Conservation (phyloP, 306 rosid species). For the Chamaecrista fasciculata region DNA sequence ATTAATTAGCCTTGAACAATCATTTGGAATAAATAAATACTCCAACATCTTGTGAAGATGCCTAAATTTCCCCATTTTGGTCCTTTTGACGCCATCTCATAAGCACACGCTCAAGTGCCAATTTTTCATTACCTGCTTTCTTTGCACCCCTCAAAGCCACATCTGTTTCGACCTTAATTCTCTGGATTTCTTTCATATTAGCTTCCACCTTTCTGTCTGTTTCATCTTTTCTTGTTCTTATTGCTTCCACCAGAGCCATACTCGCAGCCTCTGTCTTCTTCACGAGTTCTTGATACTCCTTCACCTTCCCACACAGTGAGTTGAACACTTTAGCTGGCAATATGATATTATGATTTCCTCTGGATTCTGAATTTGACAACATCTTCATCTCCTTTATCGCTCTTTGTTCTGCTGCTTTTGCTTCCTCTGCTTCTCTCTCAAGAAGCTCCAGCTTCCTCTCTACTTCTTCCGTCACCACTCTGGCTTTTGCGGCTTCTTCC, state of each 20-base stretch:
- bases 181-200: slow-evolving; percentile 59
- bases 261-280: slow-evolving; percentile 51
- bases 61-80: slow-evolving; percentile 23
- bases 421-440: slow-evolving; percentile 52
- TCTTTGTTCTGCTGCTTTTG: slow-evolving; percentile 56
- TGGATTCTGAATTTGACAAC: slow-evolving; percentile 30
- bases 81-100: slow-evolving; percentile 48
- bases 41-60: slow-evolving; percentile 16
- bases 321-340: slow-evolving; percentile 49
- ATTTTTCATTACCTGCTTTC: slow-evolving; percentile 63
- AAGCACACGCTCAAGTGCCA: slow-evolving; percentile 57
- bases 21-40: background rate
- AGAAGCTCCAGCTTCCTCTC: slow-evolving; percentile 45
- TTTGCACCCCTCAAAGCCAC: slow-evolving; percentile 64
- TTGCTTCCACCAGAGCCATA: slow-evolving; percentile 41
- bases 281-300: slow-evolving; percentile 44
- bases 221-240: slow-evolving; percentile 44
- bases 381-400: slow-evolving; percentile 52
- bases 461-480: slow-evolving; percentile 40
- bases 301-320: slow-evolving; percentile 46
- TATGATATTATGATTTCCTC: slow-evolving; percentile 48
- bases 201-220: slow-evolving; percentile 57
- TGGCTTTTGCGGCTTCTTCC: slow-evolving; percentile 45
- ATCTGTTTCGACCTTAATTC: slow-evolving; percentile 60
- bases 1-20: slow-evolving; percentile 17